Conservation (phyloP, 1,284 basidiomycete species). For the Lentinula novae-zelandiae region DNA sequence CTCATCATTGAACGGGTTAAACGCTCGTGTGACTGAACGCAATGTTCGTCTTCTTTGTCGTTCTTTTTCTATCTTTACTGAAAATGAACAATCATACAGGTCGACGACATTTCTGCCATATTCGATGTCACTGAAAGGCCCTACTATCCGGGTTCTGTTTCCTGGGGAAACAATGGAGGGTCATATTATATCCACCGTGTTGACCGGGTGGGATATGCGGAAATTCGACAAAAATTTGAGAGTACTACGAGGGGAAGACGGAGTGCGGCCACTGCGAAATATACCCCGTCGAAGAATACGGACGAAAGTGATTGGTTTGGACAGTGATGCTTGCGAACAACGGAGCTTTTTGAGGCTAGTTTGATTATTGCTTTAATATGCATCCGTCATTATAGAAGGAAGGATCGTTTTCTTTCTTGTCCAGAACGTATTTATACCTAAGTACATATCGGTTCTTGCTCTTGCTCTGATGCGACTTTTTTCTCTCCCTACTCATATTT, state of each 20-base stretch:
- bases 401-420: not conserved
- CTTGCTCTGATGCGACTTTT: no score
- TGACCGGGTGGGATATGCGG: slow-evolving; percentile 64
- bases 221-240: slow-evolving; percentile 51
- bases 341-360: not conserved
- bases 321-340: not conserved
- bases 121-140: slow-evolving; percentile 64
- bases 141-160: slow-evolving; percentile 71
- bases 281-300: not conserved
- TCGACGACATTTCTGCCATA: slow-evolving; percentile 73
- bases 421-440: no score
- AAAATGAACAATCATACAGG: slow-evolving; percentile 27
- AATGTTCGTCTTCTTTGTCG: slow-evolving; percentile 46
- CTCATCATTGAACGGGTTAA: slow-evolving; percentile 42
- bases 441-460: no score
- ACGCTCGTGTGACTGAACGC: slow-evolving; percentile 64
- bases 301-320: slow-evolving; percentile 11
- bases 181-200: slow-evolving; percentile 72
- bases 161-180: slow-evolving; percentile 68
- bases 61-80: not conserved
- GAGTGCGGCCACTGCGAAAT: slow-evolving; percentile 1
- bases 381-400: not conserved
- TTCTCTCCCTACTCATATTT: no score
- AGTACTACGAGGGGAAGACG: slow-evolving; percentile 22
- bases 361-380: not conserved